These are phyloP conservation scores for Tetrastigma voinierianum DNA, from an alignment of 164 flowering plant species.

Conservation along the genomic window DNA sequence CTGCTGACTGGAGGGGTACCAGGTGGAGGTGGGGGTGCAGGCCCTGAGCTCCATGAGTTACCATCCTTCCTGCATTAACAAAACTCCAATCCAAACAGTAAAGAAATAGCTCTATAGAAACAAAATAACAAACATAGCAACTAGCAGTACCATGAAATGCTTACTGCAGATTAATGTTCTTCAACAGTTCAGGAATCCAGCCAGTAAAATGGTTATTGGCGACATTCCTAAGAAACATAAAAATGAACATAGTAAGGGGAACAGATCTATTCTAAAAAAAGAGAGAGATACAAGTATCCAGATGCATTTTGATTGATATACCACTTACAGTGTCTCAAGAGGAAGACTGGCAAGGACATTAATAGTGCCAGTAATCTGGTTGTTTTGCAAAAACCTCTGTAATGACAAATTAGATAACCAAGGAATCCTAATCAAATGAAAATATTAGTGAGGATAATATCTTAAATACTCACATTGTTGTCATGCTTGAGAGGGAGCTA, in stretches of 20 bases:
- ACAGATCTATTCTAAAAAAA: not conserved
- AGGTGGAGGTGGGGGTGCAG: slow-evolving; percentile 97
- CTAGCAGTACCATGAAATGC: slow-evolving; percentile 19
- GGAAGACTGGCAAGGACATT: slow-evolving; percentile 83
- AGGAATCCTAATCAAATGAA: not conserved
- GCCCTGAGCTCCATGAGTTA: slow-evolving; percentile 64
- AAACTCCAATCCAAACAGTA: slow-evolving; percentile 4
- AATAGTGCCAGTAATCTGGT: slow-evolving; percentile 80
- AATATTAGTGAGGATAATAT: not conserved
- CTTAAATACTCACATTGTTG: slow-evolving; percentile 51
- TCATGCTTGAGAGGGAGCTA: slow-evolving; percentile 58
- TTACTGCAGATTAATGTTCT: slow-evolving; percentile 68
- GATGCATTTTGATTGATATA: slow-evolving; percentile 5
- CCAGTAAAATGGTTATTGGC: slow-evolving; percentile 84
- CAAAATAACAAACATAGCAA: not conserved
- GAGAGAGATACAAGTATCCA: not conserved
- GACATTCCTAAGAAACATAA: slow-evolving; percentile 50
- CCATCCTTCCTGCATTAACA: slow-evolving; percentile 55
- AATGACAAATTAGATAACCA: slow-evolving; percentile 9
- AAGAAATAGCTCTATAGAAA: not conserved
- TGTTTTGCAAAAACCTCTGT: slow-evolving; percentile 82
- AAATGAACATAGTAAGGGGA: not conserved
- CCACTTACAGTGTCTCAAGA: slow-evolving; percentile 70
- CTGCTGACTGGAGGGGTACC: slow-evolving; percentile 56
- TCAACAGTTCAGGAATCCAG: slow-evolving; percentile 75